Evolutionary conservation across 768 basidiomycete genomes (phyloP).

Genomic region (Lentinula guzmanii): DNA sequence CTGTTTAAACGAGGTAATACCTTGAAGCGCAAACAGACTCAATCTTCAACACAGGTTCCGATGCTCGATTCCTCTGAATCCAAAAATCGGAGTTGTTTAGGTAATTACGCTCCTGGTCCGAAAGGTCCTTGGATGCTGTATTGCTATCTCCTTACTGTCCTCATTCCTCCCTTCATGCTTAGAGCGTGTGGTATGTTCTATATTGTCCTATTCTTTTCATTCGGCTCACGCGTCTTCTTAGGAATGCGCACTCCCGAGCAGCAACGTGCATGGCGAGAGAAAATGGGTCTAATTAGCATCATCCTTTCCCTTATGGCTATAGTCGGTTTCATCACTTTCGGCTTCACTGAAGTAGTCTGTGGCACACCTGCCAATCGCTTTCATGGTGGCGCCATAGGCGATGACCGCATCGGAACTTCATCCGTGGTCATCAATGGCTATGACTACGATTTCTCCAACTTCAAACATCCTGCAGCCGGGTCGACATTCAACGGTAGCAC

Average conservation of each 20-base stretch:
- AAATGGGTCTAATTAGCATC: slow-evolving; percentile 86
- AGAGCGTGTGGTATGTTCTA: slow-evolving; percentile 64
- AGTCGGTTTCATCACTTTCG: slow-evolving; percentile 98
- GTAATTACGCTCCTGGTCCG: slow-evolving; percentile 78
- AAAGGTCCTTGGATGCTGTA: slow-evolving; percentile 95
- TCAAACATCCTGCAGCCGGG: slow-evolving; percentile 73
- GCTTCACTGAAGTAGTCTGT: slow-evolving; percentile 93
- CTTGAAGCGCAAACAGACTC: slow-evolving; percentile 60
- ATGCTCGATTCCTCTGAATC: slow-evolving; percentile 28
- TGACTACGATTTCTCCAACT: slow-evolving; percentile 86
- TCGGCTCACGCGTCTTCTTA: slow-evolving; percentile 19
- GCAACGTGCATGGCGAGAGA: slow-evolving; percentile 97
- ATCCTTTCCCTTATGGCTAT: slow-evolving; percentile 81
- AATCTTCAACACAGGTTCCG: slow-evolving; percentile 35
- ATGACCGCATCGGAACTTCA: slow-evolving; percentile 60
- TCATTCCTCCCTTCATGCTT: slow-evolving; percentile 76
- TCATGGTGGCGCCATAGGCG: slow-evolving; percentile 72
- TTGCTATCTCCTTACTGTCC: slow-evolving; percentile 78
- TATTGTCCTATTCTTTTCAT: background rate
- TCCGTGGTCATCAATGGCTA: slow-evolving; percentile 94
- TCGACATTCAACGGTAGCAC: slow-evolving; percentile 67
- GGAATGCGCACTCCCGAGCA: slow-evolving; percentile 88
- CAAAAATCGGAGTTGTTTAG: slow-evolving; percentile 49
- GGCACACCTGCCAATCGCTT: slow-evolving; percentile 80
- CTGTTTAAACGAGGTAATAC: slow-evolving; percentile 85